Base-by-base conservation (phyloP, 345 rosid genomes). In the Linum usitatissimum region DNA sequence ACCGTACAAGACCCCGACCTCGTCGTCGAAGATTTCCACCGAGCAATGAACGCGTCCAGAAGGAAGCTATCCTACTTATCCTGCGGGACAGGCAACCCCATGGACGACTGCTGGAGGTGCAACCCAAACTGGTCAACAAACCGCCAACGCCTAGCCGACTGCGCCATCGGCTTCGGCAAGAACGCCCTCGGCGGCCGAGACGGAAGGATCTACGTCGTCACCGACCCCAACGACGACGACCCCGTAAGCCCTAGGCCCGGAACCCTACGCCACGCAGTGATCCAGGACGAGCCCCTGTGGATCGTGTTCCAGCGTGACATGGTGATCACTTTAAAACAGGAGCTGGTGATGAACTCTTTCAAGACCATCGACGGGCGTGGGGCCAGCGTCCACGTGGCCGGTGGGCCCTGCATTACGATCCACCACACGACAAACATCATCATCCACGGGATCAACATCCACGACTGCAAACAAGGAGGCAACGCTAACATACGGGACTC, bases 41-140 rank as follows among this genome's bases (percentile, higher is more conserved):
- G 74, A 59, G 66, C 62, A 18, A 66, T 71, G 39, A 71, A 71
- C 57, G 70, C 20, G 5, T 65, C 74, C 2, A 71, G 74, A 59
- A 71, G 74, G 63, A 71, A 61, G 53, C 63, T 71, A 9, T 65
- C 42, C 40, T 71, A 61, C 6, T 19, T 71, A 4, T 66, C 74
- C 0, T 71, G 70, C 39, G 70, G 70, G 45, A 65, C 66, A 0
- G 74, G 74, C 6, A 71, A 71, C 58, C 70, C 74, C 12, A 71
- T 71, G 15, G 74, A 71, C 30, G 74, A 71, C 15, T 71, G 74
- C 59, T 71, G 74, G 74, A 49, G 74, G 54, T 61, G 74, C 9
- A 63, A 71, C 70, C 70, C 59, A 13, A 61, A 23, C 3, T 71
- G 74, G 74, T 65, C 66, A 30, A 42, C 8, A 3, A 71, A 71